Percentiles rank a stretch among this genome's conserved stretches.
phyloP scores from a whole-genome alignment of 305 asterid genomes.

The Fraxinus ornus region DNA sequence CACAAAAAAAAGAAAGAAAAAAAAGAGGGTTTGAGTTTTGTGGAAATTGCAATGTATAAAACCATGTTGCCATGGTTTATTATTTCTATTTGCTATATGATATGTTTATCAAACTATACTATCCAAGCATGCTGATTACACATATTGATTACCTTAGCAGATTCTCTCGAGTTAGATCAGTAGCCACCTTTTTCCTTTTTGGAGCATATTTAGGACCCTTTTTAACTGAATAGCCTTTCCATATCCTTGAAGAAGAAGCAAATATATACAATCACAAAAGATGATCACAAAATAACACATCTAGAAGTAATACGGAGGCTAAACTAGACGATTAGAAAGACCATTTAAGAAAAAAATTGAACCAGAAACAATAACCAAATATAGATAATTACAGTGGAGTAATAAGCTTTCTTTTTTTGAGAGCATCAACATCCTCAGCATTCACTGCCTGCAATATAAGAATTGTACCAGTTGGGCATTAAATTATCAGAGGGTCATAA shows the following conservation, averaged over 20 bases:
- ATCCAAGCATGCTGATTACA: conserved; percentile 11
- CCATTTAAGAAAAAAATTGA: neutral
- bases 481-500: neutral
- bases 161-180: conserved; percentile 90
- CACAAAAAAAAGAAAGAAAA: neutral
- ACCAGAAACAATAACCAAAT: conserved; percentile 6
- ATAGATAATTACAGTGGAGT: conserved; percentile 54
- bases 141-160: conserved; percentile 58
- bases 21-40: neutral
- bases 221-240: conserved; percentile 81
- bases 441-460: conserved; percentile 52
- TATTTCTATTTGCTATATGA: neutral
- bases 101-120: conserved; percentile 8
- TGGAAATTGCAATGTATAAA: neutral
- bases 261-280: conserved; percentile 8
- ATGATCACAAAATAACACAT: neutral
- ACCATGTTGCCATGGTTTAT: conserved; percentile 47
- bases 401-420: conserved; percentile 75
- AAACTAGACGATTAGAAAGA: conserved; percentile 4
- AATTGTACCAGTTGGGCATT: neutral
- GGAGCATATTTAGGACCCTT: conserved; percentile 93
- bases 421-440: conserved; percentile 69
- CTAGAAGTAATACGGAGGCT: neutral
- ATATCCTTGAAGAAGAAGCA: conserved; percentile 46
- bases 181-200: conserved; percentile 78